phyloP scores from a whole-genome alignment of 805 yeast species.

The Cyberlindnera mississippiensis region DNA sequence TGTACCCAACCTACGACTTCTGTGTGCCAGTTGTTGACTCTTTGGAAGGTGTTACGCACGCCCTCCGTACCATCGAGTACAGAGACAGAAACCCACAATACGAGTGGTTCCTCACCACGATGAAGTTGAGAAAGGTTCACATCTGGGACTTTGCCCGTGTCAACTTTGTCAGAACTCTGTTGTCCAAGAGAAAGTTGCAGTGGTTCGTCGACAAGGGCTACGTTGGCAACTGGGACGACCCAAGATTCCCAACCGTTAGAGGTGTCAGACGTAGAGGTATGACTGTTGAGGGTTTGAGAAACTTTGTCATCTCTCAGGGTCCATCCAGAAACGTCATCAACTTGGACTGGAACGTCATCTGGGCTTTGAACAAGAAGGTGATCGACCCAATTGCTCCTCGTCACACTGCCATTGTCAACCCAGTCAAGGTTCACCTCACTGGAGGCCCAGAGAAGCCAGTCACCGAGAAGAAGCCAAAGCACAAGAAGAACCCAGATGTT shows the following conservation, averaged over 20 bases:
- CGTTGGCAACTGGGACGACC: slow-evolving; percentile 95
- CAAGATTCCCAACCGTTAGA: slow-evolving; percentile 98
- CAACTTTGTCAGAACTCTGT: slow-evolving; percentile 91
- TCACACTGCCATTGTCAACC: slow-evolving; percentile 77
- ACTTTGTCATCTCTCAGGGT: slow-evolving; percentile 92
- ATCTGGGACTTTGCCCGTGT: slow-evolving; percentile 98
- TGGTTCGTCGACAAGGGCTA: slow-evolving; percentile 95
- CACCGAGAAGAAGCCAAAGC: slow-evolving; percentile 79
- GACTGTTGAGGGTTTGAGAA: slow-evolving; percentile 96
- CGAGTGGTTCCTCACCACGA: slow-evolving; percentile 87
- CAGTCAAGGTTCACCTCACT: slow-evolving; percentile 63
- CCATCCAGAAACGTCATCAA: slow-evolving; percentile 96
- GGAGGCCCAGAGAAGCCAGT: slow-evolving; percentile 64
- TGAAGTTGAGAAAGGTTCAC: slow-evolving; percentile 85
- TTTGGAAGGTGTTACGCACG: slow-evolving; percentile 95
- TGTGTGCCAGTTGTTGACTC: slow-evolving; percentile 97
- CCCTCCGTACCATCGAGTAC: slow-evolving; percentile 96
- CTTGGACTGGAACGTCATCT: slow-evolving; percentile 94
- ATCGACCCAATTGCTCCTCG: slow-evolving; percentile 98
- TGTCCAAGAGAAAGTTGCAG: slow-evolving; percentile 96
- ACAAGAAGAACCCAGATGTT: slow-evolving; percentile 90
- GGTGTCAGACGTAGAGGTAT: slow-evolving; percentile 99
- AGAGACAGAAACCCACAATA: slow-evolving; percentile 98
- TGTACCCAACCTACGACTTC: slow-evolving; percentile 98
- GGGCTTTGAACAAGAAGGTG: slow-evolving; percentile 97